Conservation (phyloP, 306 rosid genomes). For the Vigna mungo region DNA sequence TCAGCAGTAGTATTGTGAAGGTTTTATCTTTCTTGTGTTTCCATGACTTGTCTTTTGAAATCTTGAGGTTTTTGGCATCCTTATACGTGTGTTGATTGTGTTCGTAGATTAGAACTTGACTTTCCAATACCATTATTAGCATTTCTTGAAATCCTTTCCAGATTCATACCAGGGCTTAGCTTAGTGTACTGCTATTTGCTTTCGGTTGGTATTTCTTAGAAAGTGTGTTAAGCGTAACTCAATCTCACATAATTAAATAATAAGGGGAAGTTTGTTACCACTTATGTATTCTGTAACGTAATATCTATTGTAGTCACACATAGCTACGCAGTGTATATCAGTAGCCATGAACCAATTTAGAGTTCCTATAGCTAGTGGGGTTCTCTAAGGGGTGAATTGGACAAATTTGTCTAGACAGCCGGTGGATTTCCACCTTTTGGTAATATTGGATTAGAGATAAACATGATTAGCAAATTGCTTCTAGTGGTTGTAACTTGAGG, state of each 20-base stretch:
- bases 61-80: background rate
- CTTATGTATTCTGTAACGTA: too few species aligned
- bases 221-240: too few species aligned
- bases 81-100: background rate
- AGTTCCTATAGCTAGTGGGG: background rate
- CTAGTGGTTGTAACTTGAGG: constrained; percentile 27
- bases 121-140: constrained; percentile 1
- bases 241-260: too few species aligned
- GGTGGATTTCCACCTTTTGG: constrained; percentile 2
- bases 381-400: constrained; percentile 13
- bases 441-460: background rate
- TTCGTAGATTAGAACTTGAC: constrained; percentile 4
- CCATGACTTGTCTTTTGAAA: constrained; percentile 1
- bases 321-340: background rate
- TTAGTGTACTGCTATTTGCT: too few species aligned
- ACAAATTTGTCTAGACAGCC: background rate
- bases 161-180: background rate
- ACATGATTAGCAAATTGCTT: constrained; percentile 27
- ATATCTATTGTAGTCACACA: background rate
- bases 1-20: background rate
- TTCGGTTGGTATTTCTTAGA: too few species aligned
- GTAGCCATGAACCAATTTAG: background rate
- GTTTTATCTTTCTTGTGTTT: constrained; percentile 10
- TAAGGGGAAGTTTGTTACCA: too few species aligned
- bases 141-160: constrained; percentile 5